Base-by-base conservation (phyloP, 2,329 filamentous ascomycete genomes). In the Fusarium albosuccineum region DNA sequence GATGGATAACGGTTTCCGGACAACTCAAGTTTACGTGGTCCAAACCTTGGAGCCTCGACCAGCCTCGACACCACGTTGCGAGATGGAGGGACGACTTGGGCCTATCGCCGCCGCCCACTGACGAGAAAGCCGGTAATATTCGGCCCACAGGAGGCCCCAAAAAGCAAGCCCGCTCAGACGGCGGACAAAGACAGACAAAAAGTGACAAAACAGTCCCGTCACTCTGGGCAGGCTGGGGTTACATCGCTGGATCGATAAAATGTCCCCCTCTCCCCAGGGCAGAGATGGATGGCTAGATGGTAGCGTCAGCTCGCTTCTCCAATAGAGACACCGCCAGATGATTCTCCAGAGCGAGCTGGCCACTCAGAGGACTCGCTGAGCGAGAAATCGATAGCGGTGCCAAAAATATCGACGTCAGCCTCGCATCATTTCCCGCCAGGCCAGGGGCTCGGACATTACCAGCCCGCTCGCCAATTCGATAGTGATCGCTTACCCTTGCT, bases 361-460 rank as follows among this genome's bases (percentile, higher is more conserved):
- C 58, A 61, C 52, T 33, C 51, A 68, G 14, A 36, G 49, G 52
- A 9, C 51, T 68, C 51, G 27, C 36, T 33, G 33, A 44, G 33
- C 33, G 33, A 60, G 36, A 45, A 6, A 14, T 33, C 29, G 27
- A 27, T 42, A 48, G 46, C 41, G n/a, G 41, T 33, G 49, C 57
- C 64, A 63, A 67, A 65, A 68, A 66, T 54, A 64, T 45, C 59
- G 65, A 40, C 69, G 46, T 67, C 67, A 67, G 62, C 60, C 65
- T 64, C 57, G 46, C 62, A 71, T 69, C 68, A 69, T 62, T 50
- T 59, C 55, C 51, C 53, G 16, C 45, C 46, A 33, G 40, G 29
- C 33, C 68, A 71, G 66, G 68, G 68, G 66, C 37, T 51, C 37
- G 57, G 59, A 64, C 44, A 70, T 69, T 69, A 51, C 37, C 50